Conservation (phyloP, 257 asterid genomes). For the Penstemon davidsonii region DNA sequence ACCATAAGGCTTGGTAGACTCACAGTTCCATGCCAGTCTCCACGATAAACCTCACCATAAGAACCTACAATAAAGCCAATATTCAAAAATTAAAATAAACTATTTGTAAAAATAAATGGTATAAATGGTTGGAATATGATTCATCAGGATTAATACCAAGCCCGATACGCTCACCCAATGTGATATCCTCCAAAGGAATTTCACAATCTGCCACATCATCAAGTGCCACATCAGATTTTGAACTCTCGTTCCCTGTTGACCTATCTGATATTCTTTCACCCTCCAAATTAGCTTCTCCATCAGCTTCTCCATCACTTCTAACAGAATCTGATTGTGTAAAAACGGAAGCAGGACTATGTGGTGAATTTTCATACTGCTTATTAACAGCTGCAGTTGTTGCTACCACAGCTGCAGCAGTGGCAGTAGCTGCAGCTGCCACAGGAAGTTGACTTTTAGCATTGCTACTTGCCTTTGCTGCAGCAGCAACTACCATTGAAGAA, state of each 20-base stretch:
- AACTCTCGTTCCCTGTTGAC: slow-evolving; percentile 69
- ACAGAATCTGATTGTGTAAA: slow-evolving; percentile 35
- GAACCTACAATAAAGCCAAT: slow-evolving; percentile 61
- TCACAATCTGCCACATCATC: slow-evolving; percentile 98
- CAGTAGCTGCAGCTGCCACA: slow-evolving; percentile 89
- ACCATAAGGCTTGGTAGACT: slow-evolving; percentile 44
- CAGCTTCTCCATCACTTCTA: slow-evolving; percentile 60
- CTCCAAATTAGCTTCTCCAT: slow-evolving; percentile 52
- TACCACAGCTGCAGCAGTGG: slow-evolving; percentile 91
- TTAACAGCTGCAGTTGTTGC: slow-evolving; percentile 79
- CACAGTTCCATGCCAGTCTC: slow-evolving; percentile 99
- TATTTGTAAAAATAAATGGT: slow-evolving; percentile 23
- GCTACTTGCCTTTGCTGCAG: slow-evolving; percentile 57
- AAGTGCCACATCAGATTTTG: slow-evolving; percentile 70
- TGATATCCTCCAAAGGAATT: slow-evolving; percentile 87
- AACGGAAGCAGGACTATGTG: slow-evolving; percentile 42
- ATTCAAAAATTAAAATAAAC: slow-evolving; percentile 22
- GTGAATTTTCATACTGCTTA: slow-evolving; percentile 68
- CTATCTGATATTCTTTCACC: slow-evolving; percentile 89
- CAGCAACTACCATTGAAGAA: slow-evolving; percentile 89
- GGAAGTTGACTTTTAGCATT: slow-evolving; percentile 73
- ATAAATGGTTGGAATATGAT: slow-evolving; percentile 25
- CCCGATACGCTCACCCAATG: slow-evolving; percentile 99
- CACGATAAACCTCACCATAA: slow-evolving; percentile 95
- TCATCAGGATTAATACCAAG: slow-evolving; percentile 65